phyloP scores from a whole-genome alignment of 2,329 filamentous ascomycete species.

The Drechmeria coniospora region DNA sequence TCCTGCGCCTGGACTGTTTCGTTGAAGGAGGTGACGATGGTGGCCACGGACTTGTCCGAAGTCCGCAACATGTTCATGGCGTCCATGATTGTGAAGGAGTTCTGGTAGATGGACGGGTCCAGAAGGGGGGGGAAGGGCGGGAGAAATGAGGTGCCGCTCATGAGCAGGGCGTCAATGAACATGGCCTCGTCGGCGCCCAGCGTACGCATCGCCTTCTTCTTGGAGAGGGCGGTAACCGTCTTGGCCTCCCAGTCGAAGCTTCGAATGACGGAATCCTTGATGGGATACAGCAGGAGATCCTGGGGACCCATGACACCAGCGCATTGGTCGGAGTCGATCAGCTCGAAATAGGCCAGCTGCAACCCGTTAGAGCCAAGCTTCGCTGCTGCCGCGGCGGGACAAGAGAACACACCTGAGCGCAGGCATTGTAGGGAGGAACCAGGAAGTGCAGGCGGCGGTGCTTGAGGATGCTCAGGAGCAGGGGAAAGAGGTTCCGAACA shows the following conservation, averaged over 20 bases:
- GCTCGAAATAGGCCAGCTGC: slow-evolving; percentile 61
- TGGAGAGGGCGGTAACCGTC: slow-evolving; percentile 46
- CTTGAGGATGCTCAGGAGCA: slow-evolving; percentile 60
- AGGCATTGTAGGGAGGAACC: slow-evolving; percentile 76
- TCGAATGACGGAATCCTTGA: slow-evolving; percentile 58
- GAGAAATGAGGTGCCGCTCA: slow-evolving; percentile 70
- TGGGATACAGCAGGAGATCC: slow-evolving; percentile 73
- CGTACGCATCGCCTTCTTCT: slow-evolving; percentile 53
- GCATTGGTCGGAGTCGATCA: slow-evolving; percentile 48
- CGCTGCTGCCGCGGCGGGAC: not conserved
- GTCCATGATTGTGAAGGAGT: slow-evolving; percentile 52
- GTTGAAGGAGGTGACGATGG: slow-evolving; percentile 61
- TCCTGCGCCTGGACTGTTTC: slow-evolving; percentile 61
- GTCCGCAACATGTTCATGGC: slow-evolving; percentile 63
- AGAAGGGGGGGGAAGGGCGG: slow-evolving; percentile 65
- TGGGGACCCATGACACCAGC: slow-evolving; percentile 72
- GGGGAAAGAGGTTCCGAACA: slow-evolving; percentile 57
- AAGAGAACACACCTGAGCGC: slow-evolving; percentile 54
- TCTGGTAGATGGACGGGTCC: slow-evolving; percentile 36
- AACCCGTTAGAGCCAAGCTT: not conserved
- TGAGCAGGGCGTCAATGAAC: slow-evolving; percentile 71
- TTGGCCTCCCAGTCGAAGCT: slow-evolving; percentile 53
- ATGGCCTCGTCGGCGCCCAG: slow-evolving; percentile 52
- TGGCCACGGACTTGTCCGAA: slow-evolving; percentile 52
- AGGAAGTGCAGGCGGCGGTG: slow-evolving; percentile 57